phyloP scores from a whole-genome alignment of 495 filamentous ascomycete genomes.

The Jackrogersella multiformis region DNA sequence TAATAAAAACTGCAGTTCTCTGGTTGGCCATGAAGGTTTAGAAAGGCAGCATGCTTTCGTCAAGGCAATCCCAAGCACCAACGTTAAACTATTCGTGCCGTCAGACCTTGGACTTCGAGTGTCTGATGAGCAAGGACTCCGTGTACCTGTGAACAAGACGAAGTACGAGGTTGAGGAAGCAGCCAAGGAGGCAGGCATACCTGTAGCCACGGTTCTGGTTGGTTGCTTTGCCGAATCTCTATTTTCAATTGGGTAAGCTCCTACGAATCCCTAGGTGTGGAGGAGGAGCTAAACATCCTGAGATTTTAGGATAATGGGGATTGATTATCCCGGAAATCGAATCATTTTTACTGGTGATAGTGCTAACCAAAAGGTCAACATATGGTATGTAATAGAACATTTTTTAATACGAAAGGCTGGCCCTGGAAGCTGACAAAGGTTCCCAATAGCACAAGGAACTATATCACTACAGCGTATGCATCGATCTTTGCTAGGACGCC shows the following conservation, averaged over 20 bases:
- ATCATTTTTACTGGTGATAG: conserved; percentile 41
- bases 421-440: not conserved
- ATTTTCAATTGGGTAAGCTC: conserved; percentile 30
- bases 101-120: conserved; percentile 34
- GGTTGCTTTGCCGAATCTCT: conserved; percentile 36
- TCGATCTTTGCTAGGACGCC: conserved; percentile 40
- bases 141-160: conserved; percentile 31
- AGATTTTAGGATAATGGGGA: conserved; percentile 29
- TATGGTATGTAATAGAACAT: conserved; percentile 23
- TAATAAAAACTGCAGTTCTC: conserved; percentile 22
- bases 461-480: conserved; percentile 39
- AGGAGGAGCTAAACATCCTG: not conserved
- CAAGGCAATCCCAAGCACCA: conserved; percentile 36
- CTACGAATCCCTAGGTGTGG: not conserved
- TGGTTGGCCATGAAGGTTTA: conserved; percentile 35
- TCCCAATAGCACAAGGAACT: conserved; percentile 31
- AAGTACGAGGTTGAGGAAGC: conserved; percentile 38
- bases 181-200: conserved; percentile 35
- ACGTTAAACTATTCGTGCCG: conserved; percentile 43
- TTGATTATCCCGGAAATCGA: conserved; percentile 36
- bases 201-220: conserved; percentile 24
- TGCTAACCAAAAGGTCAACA: conserved; percentile 30
- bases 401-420: not conserved
- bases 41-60: conserved; percentile 34
- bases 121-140: conserved; percentile 21